These are phyloP conservation scores for Iberis pinnata DNA, from an alignment of 345 rosid genomes.

Conservation along the genomic window DNA sequence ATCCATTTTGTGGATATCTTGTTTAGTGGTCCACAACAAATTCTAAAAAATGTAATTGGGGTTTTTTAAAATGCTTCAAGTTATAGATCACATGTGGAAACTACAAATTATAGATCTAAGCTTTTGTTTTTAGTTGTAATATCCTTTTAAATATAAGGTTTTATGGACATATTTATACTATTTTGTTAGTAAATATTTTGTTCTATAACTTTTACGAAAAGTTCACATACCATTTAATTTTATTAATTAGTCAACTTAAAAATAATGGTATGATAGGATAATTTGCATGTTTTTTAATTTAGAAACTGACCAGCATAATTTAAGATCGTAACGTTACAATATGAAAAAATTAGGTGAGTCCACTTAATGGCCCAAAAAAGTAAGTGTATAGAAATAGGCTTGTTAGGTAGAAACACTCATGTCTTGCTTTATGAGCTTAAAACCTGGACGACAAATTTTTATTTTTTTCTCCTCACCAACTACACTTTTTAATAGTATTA, in stretches of 20 bases:
- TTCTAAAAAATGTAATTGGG: too few species aligned
- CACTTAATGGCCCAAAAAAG: constrained; percentile 24
- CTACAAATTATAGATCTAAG: too few species aligned
- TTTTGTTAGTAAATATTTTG: too few species aligned
- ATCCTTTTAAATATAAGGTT: too few species aligned
- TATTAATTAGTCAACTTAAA: constrained; percentile 8
- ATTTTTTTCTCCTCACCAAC: constrained; percentile 20
- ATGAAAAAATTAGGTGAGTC: constrained; percentile 22
- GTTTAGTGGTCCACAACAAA: too few species aligned
- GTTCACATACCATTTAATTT: not conserved
- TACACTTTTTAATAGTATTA: constrained; percentile 7
- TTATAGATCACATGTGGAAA: too few species aligned
- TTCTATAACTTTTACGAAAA: too few species aligned
- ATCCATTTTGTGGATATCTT: too few species aligned
- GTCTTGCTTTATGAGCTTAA: constrained; percentile 50
- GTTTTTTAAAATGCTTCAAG: too few species aligned
- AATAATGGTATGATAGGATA: constrained; percentile 12
- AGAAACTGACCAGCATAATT: constrained; percentile 8
- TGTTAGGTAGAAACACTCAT: constrained; percentile 37
- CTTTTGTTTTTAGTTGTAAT: too few species aligned
- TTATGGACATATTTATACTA: too few species aligned
- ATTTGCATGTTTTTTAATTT: constrained; percentile 8
- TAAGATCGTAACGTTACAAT: constrained; percentile 16
- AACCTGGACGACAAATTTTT: constrained; percentile 39
- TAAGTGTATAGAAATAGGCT: constrained; percentile 23